phyloP scores from a whole-genome alignment of 139 green algal species.

The Micractinium sp. region DNA sequence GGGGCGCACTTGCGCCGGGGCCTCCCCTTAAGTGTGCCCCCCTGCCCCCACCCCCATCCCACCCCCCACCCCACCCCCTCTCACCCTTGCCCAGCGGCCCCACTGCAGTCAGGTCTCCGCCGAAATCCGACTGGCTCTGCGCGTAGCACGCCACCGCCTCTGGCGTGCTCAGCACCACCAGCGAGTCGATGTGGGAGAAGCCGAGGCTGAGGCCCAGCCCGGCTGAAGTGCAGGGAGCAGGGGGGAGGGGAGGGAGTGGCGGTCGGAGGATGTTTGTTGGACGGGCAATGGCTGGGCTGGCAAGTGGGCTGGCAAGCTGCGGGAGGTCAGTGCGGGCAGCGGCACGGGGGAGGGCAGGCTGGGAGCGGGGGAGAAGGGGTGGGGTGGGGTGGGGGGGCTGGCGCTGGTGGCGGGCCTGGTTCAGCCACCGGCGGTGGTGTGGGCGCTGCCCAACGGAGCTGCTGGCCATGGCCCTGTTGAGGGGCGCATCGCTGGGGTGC shows the following conservation, averaged over 20 bases:
- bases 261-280: background rate
- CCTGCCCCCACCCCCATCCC: no score
- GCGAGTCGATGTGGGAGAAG: background rate
- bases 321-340: no score
- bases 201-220: background rate
- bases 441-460: no score
- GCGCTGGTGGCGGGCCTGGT: no score
- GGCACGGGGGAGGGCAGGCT: background rate
- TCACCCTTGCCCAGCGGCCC: background rate
- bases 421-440: no score
- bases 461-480: no score
- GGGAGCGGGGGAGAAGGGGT: background rate
- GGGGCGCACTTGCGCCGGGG: no score
- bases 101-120: background rate
- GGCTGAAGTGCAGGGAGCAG: background rate
- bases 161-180: constrained; percentile 1
- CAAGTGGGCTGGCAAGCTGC: no score
- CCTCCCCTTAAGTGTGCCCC: background rate
- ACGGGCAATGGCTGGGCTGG: background rate
- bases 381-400: background rate
- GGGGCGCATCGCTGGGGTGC: no score
- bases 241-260: no score
- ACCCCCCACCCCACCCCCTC: background rate
- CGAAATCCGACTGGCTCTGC: background rate
- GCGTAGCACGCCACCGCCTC: background rate